phyloP scores from a whole-genome alignment of 2,329 filamentous ascomycete species.

The Pseudogymnoascus sp. region DNA sequence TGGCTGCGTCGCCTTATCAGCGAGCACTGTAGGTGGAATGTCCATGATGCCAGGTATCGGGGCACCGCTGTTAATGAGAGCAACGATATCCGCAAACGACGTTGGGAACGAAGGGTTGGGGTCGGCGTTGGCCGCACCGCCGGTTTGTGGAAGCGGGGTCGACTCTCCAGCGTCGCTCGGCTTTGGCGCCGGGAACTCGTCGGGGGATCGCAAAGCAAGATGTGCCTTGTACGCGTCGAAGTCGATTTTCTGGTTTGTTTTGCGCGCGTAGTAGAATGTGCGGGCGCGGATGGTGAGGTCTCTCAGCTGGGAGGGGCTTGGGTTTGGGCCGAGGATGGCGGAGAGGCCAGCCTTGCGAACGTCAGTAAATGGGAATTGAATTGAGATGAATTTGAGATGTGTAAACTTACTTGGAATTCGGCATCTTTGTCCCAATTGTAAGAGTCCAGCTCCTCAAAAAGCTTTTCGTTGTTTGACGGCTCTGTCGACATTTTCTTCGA shows the following conservation, averaged over 20 bases:
- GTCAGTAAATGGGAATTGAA: constrained; percentile 8
- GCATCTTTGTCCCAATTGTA: constrained; percentile 62
- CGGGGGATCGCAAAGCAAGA: constrained; percentile 34
- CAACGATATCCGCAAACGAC: constrained; percentile 74
- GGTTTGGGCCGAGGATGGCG: constrained; percentile 53
- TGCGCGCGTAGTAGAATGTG: constrained; percentile 56
- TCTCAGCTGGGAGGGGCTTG: constrained; percentile 44
- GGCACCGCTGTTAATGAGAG: constrained; percentile 72
- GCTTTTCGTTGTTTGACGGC: constrained; percentile 27
- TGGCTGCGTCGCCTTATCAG: constrained; percentile 50
- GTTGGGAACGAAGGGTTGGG: constrained; percentile 12
- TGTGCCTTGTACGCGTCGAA: constrained; percentile 62
- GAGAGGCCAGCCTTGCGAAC: constrained; percentile 45
- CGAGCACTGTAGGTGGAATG: constrained; percentile 71
- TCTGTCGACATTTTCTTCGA: constrained; percentile 2
- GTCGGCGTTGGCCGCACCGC: not conserved
- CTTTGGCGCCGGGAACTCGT: constrained; percentile 16
- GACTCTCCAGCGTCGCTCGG: constrained; percentile 11
- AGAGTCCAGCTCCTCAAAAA: constrained; percentile 54
- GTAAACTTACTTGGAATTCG: constrained; percentile 51
- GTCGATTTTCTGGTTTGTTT: constrained; percentile 46
- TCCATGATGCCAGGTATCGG: constrained; percentile 81
- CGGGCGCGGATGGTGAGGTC: constrained; percentile 58
- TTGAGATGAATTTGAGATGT: not conserved
- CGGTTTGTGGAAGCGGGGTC: not conserved